Conservation (phyloP, 371 early-diverging fungal species). For the Conidiobolus incongruus region DNA sequence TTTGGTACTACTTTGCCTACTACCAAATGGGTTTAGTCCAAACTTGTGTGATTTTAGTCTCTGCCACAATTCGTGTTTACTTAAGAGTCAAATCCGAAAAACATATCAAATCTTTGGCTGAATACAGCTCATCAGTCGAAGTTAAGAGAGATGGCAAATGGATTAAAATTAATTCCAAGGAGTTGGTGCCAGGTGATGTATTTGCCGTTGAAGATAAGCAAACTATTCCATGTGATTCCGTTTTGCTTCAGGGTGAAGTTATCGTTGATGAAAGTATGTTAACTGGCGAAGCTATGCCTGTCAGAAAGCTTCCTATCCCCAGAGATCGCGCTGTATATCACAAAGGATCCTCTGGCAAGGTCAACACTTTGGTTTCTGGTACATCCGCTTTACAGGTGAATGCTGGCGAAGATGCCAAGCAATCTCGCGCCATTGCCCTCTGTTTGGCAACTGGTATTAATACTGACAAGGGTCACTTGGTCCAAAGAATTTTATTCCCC, state of each 20-base stretch:
- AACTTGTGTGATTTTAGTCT: conserved; percentile 35
- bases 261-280: conserved; percentile 58
- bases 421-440: conserved; percentile 27
- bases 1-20: conserved; percentile 49
- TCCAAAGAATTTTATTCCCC: conserved; percentile 59
- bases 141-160: conserved; percentile 41
- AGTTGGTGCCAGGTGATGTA: conserved; percentile 44
- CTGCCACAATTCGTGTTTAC: conserved; percentile 40
- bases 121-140: conserved; percentile 18
- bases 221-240: conserved; percentile 37
- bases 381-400: conserved; percentile 15
- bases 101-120: conserved; percentile 38
- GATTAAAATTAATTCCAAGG: conserved; percentile 18
- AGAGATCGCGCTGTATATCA: conserved; percentile 13
- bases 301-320: conserved; percentile 31
- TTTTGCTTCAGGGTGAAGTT: conserved; percentile 25
- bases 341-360: conserved; percentile 10
- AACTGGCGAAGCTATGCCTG: conserved; percentile 60
- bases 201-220: conserved; percentile 9
- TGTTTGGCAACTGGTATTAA: conserved; percentile 51
- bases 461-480: conserved; percentile 56
- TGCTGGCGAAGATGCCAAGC: too few relatives aligned
- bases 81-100: conserved; percentile 32
- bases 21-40: conserved; percentile 53
- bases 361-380: conserved; percentile 19